Conservation (phyloP, 2,329 filamentous ascomycete species). For the Aphanoascus verrucosus region DNA sequence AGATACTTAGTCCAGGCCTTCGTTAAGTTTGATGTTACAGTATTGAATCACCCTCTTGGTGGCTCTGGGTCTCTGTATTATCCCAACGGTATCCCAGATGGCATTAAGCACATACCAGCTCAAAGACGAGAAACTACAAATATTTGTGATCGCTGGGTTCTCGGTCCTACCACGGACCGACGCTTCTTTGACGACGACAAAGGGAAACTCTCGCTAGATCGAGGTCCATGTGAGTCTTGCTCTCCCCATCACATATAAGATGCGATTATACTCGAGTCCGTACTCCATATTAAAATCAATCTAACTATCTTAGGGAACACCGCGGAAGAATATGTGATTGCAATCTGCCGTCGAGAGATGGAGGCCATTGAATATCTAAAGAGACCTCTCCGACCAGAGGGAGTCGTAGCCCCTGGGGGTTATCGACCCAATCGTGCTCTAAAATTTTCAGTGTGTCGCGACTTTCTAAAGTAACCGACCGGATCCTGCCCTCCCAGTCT, state of each 20-base stretch:
- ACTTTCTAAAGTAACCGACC: not conserved
- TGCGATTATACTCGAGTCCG: too few species aligned
- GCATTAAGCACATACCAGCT: not conserved
- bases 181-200: slow-evolving; percentile 4
- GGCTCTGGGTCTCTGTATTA: slow-evolving; percentile 10
- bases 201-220: not conserved
- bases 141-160: slow-evolving; percentile 3
- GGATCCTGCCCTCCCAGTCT: too few species aligned
- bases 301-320: not conserved
- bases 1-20: slow-evolving; percentile 3
- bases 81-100: slow-evolving; percentile 1
- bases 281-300: too few species aligned
- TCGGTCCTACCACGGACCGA: slow-evolving; percentile 5
- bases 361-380: not conserved
- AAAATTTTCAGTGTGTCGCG: slow-evolving; percentile 4
- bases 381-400: not conserved
- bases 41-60: slow-evolving; percentile 4
- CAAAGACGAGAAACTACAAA: not conserved
- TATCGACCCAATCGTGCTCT: slow-evolving; percentile 2
- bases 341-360: not conserved
- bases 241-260: too few species aligned
- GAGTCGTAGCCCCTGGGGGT: slow-evolving; percentile 1
- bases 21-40: not conserved
- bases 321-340: not conserved
- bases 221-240: not conserved